Evolutionary conservation across 768 basidiomycete genomes (phyloP), one percentile per base, ranked within the genome.

Genomic region (Boletus tylopilopsis): DNA sequence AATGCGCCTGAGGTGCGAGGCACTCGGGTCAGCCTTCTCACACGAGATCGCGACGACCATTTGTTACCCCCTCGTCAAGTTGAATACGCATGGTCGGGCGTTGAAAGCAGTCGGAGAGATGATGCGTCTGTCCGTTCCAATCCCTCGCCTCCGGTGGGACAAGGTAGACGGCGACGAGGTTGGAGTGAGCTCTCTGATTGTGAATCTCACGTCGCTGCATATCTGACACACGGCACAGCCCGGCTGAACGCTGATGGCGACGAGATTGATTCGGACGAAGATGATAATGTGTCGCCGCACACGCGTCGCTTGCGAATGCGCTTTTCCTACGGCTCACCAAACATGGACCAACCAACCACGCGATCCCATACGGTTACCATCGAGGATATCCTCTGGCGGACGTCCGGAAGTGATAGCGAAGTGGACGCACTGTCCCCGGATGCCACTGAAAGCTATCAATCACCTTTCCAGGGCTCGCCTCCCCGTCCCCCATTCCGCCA

Each of bases 211-310:
- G 9, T 27, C 12, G 12, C 45, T 52, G 41, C 29, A 27, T 42
- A 27, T 54, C 48, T 62, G 38, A 56, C 45, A 21, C 13, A 6
- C 12, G 41, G 10, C 35, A 16, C 53, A 76, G 73, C 70, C 12
- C 64, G 66, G 30, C 56, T 75, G 3, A 65, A 73, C 53, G 67
- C 74, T 2, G 81, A 85, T 58, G 84, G 85, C 1, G 78, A 85
- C 51, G 82, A 84, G 60, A 76, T 85, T 48, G 71, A 81, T 3
- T 74, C 76, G 0, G 80, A 80, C 18, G 81, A 82, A 57, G 83
- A 85, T 51, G 77, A 79, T 32, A 50, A 52, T 25, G 57, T 51
- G 44, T 69, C 82, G 16, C 81, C 84, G 50, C 76, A 79, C 25
- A 65, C 71, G 24, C 75, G 79, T 30, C 77, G 75, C 47, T 70